These are phyloP conservation scores for Leccinum fuscescens DNA, from an alignment of 1,284 basidiomycete genomes.

Conservation along the genomic window DNA sequence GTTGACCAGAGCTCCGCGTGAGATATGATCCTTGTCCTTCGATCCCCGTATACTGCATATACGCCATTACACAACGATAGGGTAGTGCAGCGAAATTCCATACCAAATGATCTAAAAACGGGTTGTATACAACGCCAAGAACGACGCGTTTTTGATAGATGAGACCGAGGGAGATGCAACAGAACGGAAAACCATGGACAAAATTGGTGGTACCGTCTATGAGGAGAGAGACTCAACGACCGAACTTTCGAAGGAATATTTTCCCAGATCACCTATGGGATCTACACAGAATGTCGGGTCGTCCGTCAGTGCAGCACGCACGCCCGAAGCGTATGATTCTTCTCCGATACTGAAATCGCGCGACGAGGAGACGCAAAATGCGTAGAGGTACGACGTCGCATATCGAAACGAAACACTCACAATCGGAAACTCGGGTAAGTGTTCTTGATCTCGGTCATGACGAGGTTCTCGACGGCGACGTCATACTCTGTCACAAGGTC, in stretches of 20 bases:
- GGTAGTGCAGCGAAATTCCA: constrained; percentile 10
- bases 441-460: constrained; percentile 64
- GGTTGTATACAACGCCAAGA: constrained; percentile 90
- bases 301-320: constrained; percentile 53
- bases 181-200: constrained; percentile 89
- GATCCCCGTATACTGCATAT: constrained; percentile 69
- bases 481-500: constrained; percentile 90
- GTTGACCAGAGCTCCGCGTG: constrained; percentile 45
- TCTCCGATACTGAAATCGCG: constrained; percentile 76
- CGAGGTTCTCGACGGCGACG: constrained; percentile 85
- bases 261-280: constrained; percentile 56
- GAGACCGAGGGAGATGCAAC: constrained; percentile 88
- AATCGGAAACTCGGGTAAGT: constrained; percentile 81
- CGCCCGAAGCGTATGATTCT: constrained; percentile 79
- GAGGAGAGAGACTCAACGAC: not conserved
- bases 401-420: constrained; percentile 45
- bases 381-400: not conserved
- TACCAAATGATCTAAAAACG: constrained; percentile 81
- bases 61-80: constrained; percentile 2
- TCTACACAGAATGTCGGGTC: constrained; percentile 88
- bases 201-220: constrained; percentile 93
- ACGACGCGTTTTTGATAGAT: constrained; percentile 79
- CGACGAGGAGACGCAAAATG: not conserved
- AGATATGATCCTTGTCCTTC: constrained; percentile 81
- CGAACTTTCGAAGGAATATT: constrained; percentile 17